A percentile compares a stretch with the other conserved stretches of the same genome.
These are phyloP conservation scores for Stramenopiles sp. DNA, from an alignment of 352 stramenopile species.

Conservation along the genomic window DNA sequence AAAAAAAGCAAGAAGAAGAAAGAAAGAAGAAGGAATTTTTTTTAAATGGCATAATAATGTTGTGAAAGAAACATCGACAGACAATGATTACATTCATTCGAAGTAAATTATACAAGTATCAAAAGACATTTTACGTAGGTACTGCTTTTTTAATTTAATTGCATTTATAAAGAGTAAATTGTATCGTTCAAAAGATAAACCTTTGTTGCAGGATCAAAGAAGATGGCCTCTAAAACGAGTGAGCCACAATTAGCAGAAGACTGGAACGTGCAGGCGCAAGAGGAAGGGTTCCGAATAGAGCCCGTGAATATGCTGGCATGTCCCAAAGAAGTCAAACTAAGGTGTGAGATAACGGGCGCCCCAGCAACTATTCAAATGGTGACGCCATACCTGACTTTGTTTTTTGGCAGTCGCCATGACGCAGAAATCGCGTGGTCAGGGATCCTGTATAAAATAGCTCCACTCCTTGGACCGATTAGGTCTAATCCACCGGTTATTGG, in stretches of 20 bases:
- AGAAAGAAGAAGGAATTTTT: too few relatives aligned
- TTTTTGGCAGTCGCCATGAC: conserved; percentile 33
- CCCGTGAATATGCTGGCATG: conserved; percentile 23
- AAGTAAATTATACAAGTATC: too few relatives aligned
- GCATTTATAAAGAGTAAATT: too few relatives aligned
- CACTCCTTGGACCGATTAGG: conserved; percentile 30
- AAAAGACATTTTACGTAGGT: too few relatives aligned
- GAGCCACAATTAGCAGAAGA: neutral
- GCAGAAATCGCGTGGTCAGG: conserved; percentile 34
- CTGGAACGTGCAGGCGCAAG: neutral
- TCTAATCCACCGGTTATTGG: conserved; percentile 28
- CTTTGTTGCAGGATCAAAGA: too few relatives aligned
- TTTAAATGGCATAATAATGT: too few relatives aligned
- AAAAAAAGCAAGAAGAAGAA: too few relatives aligned
- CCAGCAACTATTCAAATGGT: conserved; percentile 24
- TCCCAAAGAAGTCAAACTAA: conserved; percentile 22
- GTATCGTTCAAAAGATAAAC: too few relatives aligned
- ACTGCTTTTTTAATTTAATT: too few relatives aligned
- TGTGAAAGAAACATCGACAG: too few relatives aligned
- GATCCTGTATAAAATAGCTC: conserved; percentile 37
- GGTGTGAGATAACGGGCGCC: conserved; percentile 27
- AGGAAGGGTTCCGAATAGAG: conserved; percentile 20
- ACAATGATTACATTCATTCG: too few relatives aligned
- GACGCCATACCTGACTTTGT: conserved; percentile 26
- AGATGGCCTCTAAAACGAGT: too few relatives aligned